Evolutionary conservation across 768 basidiomycete genomes (phyloP).

Genomic region (Tulasnella sp.): DNA sequence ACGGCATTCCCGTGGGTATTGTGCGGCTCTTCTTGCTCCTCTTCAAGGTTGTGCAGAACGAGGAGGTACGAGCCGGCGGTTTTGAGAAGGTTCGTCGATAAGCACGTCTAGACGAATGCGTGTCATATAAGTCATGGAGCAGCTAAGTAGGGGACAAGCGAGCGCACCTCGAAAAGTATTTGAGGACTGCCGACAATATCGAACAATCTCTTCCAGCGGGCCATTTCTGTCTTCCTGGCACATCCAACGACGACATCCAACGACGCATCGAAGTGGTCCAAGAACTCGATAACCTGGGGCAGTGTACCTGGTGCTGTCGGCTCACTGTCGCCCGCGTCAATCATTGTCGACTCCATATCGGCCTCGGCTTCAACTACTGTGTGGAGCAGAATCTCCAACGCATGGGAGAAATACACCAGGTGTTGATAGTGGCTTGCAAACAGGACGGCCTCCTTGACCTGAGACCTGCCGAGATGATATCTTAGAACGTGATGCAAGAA

Average conservation of each 20-base stretch:
- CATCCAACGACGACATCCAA: conserved; percentile 93
- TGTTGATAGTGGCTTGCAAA: conserved; percentile 81
- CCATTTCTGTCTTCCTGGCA: conserved; percentile 91
- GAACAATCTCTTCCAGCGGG: conserved; percentile 82
- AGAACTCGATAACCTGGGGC: conserved; percentile 67
- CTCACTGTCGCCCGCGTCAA: conserved; percentile 20
- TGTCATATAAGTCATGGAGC: background rate
- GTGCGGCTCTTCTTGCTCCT: conserved; percentile 37
- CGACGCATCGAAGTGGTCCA: conserved; percentile 87
- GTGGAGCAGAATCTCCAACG: conserved; percentile 88
- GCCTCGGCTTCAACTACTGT: conserved; percentile 83
- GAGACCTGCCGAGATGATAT: conserved; percentile 57
- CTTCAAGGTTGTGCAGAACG: conserved; percentile 83
- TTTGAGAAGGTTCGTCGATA: conserved; percentile 59
- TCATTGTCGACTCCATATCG: conserved; percentile 18
- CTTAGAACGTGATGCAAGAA: conserved; percentile 88
- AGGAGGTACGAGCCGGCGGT: conserved; percentile 89
- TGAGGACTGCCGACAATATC: conserved; percentile 85
- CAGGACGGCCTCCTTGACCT: conserved; percentile 54
- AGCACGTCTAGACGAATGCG: conserved; percentile 52
- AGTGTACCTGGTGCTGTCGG: conserved; percentile 30
- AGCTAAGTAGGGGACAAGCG: background rate
- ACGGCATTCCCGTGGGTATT: conserved; percentile 55
- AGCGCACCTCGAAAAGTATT: conserved; percentile 74
- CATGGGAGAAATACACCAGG: conserved; percentile 87